A percentile compares a stretch with the other conserved stretches of the same genome.
Evolutionary conservation across 2,329 filamentous ascomycete species (phyloP).

Genomic region (Colletotrichum sidae): DNA sequence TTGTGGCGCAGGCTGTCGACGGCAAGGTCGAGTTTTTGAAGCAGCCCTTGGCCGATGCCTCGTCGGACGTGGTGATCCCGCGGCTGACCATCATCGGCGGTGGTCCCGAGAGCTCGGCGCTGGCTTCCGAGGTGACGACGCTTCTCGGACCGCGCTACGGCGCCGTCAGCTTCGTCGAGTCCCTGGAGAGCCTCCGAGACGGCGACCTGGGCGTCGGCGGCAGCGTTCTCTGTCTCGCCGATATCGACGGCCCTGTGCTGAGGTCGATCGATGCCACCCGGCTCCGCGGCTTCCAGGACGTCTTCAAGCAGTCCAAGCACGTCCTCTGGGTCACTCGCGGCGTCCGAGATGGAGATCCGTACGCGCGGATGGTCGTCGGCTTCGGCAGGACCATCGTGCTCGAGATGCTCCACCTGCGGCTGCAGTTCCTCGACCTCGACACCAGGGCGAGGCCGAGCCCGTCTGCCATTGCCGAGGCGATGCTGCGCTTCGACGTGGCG

Average conservation of each 20-base stretch:
- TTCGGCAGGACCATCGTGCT: constrained; percentile 21
- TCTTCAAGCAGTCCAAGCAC: constrained; percentile 17
- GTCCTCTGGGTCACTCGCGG: constrained; percentile 41
- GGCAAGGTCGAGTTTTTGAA: constrained; percentile 17
- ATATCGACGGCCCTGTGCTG: no score
- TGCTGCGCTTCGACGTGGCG: no score
- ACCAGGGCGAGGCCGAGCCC: no score
- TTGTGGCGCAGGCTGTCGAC: constrained; percentile 38
- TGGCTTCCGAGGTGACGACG: no score
- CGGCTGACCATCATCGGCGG: constrained; percentile 5
- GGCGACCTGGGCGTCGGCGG: constrained; percentile 21
- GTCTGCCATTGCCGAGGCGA: no score
- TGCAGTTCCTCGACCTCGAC: constrained; percentile 34
- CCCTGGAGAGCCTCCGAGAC: background rate
- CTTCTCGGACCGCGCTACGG: no score
- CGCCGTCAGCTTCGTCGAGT: background rate
- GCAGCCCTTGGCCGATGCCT: background rate
- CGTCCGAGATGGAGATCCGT: constrained; percentile 28
- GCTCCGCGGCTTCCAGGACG: constrained; percentile 26
- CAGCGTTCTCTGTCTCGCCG: constrained; percentile 15
- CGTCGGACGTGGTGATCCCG: background rate
- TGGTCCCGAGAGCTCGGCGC: no score
- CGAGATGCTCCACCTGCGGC: constrained; percentile 19
- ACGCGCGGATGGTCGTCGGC: constrained; percentile 35
- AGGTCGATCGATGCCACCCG: no score